These are phyloP conservation scores for Colletotrichum sp. DNA, from an alignment of 2,329 filamentous ascomycete genomes.

Conservation along the genomic window DNA sequence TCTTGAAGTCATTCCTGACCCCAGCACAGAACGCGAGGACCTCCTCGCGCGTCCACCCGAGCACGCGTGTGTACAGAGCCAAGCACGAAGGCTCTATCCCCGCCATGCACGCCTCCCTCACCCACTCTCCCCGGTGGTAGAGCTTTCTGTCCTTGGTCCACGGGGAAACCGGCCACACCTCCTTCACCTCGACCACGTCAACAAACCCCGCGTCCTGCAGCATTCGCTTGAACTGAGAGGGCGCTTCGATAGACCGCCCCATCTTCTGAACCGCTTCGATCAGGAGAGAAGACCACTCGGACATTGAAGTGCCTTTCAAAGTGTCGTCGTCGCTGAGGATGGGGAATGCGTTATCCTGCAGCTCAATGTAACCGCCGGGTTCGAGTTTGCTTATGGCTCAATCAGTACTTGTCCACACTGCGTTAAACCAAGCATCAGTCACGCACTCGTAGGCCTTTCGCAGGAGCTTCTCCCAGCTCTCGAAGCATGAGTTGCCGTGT, in stretches of 20 bases:
- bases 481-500: constrained; percentile 57
- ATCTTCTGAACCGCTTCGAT: not conserved
- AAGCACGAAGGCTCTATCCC: constrained; percentile 36
- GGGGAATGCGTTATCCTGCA: not conserved
- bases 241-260: not conserved
- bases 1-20: constrained; percentile 36
- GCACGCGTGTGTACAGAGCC: constrained; percentile 35
- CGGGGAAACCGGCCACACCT: constrained; percentile 53
- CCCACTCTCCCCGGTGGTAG: constrained; percentile 50
- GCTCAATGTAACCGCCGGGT: not conserved
- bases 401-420: not conserved
- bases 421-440: not conserved
- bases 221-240: constrained; percentile 36
- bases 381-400: not conserved
- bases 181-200: constrained; percentile 48
- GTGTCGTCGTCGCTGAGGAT: not conserved
- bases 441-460: constrained; percentile 43
- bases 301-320: not conserved
- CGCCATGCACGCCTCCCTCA: constrained; percentile 31
- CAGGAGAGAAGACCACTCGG: not conserved
- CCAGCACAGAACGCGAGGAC: constrained; percentile 36
- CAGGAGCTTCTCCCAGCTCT: constrained; percentile 58
- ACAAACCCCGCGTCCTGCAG: constrained; percentile 50
- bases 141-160: constrained; percentile 55
- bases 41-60: constrained; percentile 36